Conservation (phyloP, 1,284 basidiomycete species). For the Ustilago cynodontis region DNA sequence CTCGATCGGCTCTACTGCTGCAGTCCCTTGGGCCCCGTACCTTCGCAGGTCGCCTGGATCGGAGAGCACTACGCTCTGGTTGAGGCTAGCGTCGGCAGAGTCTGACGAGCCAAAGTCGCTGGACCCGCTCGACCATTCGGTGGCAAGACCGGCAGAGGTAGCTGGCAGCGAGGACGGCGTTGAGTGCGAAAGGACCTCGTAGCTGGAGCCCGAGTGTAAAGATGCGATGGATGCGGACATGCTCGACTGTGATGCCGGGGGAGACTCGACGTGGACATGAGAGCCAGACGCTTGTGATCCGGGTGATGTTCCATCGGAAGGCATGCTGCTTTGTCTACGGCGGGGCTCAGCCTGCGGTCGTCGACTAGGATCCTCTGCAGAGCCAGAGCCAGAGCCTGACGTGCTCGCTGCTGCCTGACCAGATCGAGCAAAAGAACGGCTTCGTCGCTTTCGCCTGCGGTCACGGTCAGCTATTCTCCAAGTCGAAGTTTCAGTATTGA, state of each 20-base stretch:
- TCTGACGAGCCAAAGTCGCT: conserved; percentile 54
- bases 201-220: conserved; percentile 46
- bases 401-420: conserved; percentile 21
- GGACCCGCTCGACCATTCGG: conserved; percentile 49
- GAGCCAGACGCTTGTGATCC: conserved; percentile 14
- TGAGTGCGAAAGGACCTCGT: conserved; percentile 40
- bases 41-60: conserved; percentile 38
- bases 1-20: not conserved
- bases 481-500: conserved; percentile 53
- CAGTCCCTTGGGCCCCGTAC: not conserved
- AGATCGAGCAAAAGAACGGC: conserved; percentile 32
- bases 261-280: conserved; percentile 26
- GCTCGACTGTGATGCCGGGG: conserved; percentile 39
- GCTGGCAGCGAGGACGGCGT: conserved; percentile 16
- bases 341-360: not conserved
- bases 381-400: conserved; percentile 25
- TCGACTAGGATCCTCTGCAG: conserved; percentile 4
- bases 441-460: conserved; percentile 32
- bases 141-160: conserved; percentile 19
- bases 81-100: conserved; percentile 38
- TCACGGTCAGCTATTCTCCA: conserved; percentile 59
- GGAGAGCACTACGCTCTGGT: conserved; percentile 44
- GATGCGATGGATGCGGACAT: conserved; percentile 40
- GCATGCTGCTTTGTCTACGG: not conserved
- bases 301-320: conserved; percentile 18